Percentiles rank a stretch among this genome's conserved stretches.
Conservation (phyloP, 176 grass and related monocot genomes). For the maize (Zea mays) region DNA sequence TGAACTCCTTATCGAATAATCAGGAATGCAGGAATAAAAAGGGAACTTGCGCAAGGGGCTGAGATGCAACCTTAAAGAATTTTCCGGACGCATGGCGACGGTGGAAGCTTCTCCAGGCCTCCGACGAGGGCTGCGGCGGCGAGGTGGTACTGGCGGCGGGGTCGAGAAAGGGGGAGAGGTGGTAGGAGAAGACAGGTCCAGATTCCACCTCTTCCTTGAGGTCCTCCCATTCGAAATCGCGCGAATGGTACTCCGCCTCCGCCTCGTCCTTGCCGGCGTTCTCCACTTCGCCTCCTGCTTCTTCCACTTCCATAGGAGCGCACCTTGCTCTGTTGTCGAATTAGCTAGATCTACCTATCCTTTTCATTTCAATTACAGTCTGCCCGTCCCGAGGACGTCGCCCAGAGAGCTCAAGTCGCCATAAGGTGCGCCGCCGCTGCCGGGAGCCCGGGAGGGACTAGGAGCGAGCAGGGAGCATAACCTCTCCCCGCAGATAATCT, state of each 20-base stretch:
- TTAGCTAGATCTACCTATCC: background rate
- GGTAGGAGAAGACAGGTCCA: slow-evolving; percentile 59
- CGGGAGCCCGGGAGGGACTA: background rate
- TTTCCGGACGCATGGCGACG: slow-evolving; percentile 67
- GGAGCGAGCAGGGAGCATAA: background rate
- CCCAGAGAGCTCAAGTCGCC: background rate
- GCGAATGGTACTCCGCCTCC: slow-evolving; percentile 70
- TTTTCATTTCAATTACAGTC: background rate
- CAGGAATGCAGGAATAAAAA: background rate
- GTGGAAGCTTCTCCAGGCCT: slow-evolving; percentile 90
- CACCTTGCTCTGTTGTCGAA: background rate
- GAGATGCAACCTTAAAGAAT: slow-evolving; percentile 74
- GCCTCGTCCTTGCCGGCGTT: slow-evolving; percentile 18
- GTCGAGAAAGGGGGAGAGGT: slow-evolving; percentile 44
- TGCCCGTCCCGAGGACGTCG: background rate
- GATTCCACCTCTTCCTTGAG: slow-evolving; percentile 64
- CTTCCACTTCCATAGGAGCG: slow-evolving; percentile 21
- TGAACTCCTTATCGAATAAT: background rate
- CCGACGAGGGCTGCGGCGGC: slow-evolving; percentile 26
- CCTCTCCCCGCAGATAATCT: no score
- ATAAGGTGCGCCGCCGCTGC: slow-evolving; percentile 12
- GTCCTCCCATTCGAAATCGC: slow-evolving; percentile 85
- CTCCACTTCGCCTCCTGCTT: slow-evolving; percentile 1
- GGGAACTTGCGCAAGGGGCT: background rate
- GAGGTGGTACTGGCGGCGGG: background rate